Percentiles rank a stretch among this genome's conserved stretches.
Conservation (phyloP, 176 grass and related monocot genomes). For the Saccharum officinarum region DNA sequence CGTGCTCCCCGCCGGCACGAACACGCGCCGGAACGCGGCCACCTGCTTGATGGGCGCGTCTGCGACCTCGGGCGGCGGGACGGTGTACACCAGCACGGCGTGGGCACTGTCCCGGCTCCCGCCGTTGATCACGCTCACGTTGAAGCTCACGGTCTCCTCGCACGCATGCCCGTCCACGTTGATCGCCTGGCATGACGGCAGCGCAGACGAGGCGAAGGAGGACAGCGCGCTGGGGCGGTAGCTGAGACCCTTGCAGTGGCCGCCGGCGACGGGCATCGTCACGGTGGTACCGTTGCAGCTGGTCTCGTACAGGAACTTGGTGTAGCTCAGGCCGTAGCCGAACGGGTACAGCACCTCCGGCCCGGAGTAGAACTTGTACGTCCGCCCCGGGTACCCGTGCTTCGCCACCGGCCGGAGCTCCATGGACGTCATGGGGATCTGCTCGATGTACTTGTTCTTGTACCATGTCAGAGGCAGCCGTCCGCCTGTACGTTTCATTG, state of each 20-base stretch:
- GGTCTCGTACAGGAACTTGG: neutral
- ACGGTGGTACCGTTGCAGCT: constrained; percentile 1
- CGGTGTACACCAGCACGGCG: constrained; percentile 35
- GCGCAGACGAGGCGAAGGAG: neutral
- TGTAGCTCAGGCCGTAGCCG: constrained; percentile 19
- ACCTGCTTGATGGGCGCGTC: constrained; percentile 47
- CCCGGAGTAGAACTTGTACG: constrained; percentile 38
- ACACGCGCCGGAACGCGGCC: constrained; percentile 42
- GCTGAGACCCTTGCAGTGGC: constrained; percentile 37
- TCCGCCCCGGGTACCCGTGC: constrained; percentile 18
- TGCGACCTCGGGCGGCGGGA: constrained; percentile 34
- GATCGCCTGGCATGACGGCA: neutral
- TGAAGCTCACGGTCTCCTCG: constrained; percentile 25
- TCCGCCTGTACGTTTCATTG: too few species aligned
- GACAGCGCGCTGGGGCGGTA: constrained; percentile 18
- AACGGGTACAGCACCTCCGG: constrained; percentile 28
- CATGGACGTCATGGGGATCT: constrained; percentile 35
- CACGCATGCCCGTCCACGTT: constrained; percentile 1
- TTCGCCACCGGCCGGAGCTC: constrained; percentile 12
- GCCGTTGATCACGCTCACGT: constrained; percentile 29
- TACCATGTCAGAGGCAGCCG: constrained; percentile 24
- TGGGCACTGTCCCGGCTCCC: constrained; percentile 23
- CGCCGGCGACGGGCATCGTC: neutral
- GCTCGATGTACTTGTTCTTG: constrained; percentile 13
- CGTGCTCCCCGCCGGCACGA: neutral